phyloP scores from a whole-genome alignment of 352 stramenopile genomes.

The Elongisporangium anandrum region DNA sequence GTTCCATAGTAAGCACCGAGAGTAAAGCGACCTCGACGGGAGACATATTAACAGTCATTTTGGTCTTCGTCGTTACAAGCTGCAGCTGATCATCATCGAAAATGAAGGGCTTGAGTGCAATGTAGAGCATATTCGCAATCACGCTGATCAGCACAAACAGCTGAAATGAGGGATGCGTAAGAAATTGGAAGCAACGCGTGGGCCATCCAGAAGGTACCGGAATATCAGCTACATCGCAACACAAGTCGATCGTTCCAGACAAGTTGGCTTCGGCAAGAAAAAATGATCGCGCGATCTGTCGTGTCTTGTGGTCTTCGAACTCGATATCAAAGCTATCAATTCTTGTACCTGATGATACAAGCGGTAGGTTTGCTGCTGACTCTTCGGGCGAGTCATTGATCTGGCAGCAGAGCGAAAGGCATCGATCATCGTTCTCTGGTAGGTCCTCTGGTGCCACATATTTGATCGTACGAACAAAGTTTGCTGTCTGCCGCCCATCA shows the following conservation, averaged over 20 bases:
- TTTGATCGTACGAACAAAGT: constrained; percentile 82
- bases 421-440: constrained; percentile 56
- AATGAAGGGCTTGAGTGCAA: constrained; percentile 61
- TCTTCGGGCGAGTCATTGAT: background rate
- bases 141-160: constrained; percentile 65
- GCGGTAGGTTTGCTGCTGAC: background rate
- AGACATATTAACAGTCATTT: constrained; percentile 41
- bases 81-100: constrained; percentile 23
- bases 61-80: background rate
- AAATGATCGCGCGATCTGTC: constrained; percentile 53
- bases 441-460: constrained; percentile 48
- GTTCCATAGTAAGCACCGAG: constrained; percentile 62
- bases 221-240: constrained; percentile 40
- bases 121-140: constrained; percentile 58
- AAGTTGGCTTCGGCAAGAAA: constrained; percentile 50
- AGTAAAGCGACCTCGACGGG: constrained; percentile 55
- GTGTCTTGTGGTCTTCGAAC: constrained; percentile 46
- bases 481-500: constrained; percentile 67
- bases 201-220: constrained; percentile 35
- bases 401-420: constrained; percentile 54
- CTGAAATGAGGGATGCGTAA: constrained; percentile 70
- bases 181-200: constrained; percentile 61
- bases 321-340: constrained; percentile 69
- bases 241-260: constrained; percentile 38
- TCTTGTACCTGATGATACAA: background rate